Percentiles rank a stretch among this genome's conserved stretches.
These are phyloP conservation scores for Vigna nakashimae DNA, from an alignment of 306 rosid genomes.

Conservation along the genomic window DNA sequence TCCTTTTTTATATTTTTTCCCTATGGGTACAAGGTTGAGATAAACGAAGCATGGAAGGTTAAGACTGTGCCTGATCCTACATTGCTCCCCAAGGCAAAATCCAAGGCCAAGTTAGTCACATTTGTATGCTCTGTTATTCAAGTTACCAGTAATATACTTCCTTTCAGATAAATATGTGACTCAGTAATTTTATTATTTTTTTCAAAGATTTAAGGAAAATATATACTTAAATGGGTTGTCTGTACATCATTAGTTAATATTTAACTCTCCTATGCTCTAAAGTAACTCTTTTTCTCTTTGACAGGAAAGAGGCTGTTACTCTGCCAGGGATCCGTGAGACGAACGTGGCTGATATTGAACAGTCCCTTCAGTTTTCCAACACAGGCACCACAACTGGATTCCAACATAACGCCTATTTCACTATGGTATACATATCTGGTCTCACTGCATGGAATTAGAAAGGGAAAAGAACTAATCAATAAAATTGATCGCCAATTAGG, in stretches of 20 bases:
- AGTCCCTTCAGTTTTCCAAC: constrained; percentile 52
- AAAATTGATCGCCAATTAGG: not conserved
- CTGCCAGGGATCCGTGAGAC: constrained; percentile 58
- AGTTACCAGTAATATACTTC: not conserved
- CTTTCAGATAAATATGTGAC: not conserved
- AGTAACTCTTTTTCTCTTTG: not conserved
- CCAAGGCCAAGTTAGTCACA: constrained; percentile 73
- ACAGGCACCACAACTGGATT: constrained; percentile 51
- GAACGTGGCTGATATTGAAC: constrained; percentile 60
- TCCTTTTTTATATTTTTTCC: not conserved
- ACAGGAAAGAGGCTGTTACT: constrained; percentile 75
- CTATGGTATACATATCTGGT: constrained; percentile 60
- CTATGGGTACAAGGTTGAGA: constrained; percentile 61
- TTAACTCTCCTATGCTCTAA: constrained; percentile 20
- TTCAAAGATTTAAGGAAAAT: not conserved
- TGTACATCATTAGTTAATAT: too few species aligned
- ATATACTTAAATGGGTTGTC: too few species aligned
- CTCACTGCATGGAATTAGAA: constrained; percentile 8
- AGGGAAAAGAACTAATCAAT: not conserved
- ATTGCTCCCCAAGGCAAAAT: constrained; percentile 73
- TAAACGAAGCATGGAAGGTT: constrained; percentile 82
- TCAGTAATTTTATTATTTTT: not conserved
- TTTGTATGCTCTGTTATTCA: constrained; percentile 17
- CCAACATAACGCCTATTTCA: constrained; percentile 62
- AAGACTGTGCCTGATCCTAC: constrained; percentile 68